Base-by-base conservation (phyloP, 2,329 filamentous ascomycete species). In the Phaeophleospora eucalypticola region DNA sequence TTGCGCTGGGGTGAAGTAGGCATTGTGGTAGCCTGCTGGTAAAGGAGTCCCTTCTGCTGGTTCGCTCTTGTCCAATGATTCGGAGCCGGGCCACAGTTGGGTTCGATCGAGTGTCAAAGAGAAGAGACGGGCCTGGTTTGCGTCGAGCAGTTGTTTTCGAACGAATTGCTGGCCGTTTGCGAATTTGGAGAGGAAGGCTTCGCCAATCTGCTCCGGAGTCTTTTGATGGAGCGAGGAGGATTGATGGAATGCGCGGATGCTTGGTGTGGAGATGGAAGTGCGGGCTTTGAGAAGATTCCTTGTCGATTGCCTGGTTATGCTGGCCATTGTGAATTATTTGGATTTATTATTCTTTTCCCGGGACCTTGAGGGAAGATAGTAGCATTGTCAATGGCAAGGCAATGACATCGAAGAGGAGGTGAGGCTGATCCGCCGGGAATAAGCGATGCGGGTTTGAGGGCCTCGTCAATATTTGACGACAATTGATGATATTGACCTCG, bases 11-110 rank as follows among this genome's bases (percentile, higher is more conserved):
- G 50, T 53, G 35, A 53, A 53, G 27, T 53, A 53, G 4, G 43
- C 43, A 19, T 43, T 46, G 29, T 53, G 50, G 21, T 50, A 53
- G n/a, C 50, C 50, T 17, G 50, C 39, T 9, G 50, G 50, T 18
- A 53, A 20, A 4, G 49, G 49, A n/a, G 49, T 52, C n/a, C 49
- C 49, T 34, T 36, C 41, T 14, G 40, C 18, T 4, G 46, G 49
- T 21, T 42, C 45, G 18, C 34, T 17, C 16, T 49, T 19, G 12
- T 41, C 41, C n/a, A 46, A 24, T 2, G 46, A 48, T 4, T 36
- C 21, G 3, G 34, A 48, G 10, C 3, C 38, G 3, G 46, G 46
- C 41, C 46, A 48, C 7, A 52, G 39, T 15, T 49, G 34, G n/a
- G 38, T 20, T 20, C 49, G 49, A 15, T 48, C 43, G 19, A 49